Percentiles rank a stretch among this genome's conserved stretches.
Conservation (phyloP, 768 basidiomycete species). For the Lanmaoa rubissima region DNA sequence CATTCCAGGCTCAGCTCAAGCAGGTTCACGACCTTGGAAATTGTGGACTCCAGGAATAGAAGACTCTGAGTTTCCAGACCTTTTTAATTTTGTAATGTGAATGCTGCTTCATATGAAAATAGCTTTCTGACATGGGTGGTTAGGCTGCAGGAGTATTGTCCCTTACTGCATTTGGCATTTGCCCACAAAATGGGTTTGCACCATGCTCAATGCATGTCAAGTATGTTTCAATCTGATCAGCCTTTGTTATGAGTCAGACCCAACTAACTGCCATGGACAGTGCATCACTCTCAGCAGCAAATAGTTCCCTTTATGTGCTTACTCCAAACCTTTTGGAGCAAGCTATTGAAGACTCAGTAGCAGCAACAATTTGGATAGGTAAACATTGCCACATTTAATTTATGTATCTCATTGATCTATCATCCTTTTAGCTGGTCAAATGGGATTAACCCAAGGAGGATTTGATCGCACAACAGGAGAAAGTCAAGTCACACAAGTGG, state of each 20-base stretch:
- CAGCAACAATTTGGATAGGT: slow-evolving; percentile 13
- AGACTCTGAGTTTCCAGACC: not conserved
- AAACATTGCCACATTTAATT: not conserved
- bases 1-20: too few species aligned
- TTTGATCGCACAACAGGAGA: not conserved
- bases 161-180: not conserved
- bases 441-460: slow-evolving; percentile 5
- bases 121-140: accelerated
- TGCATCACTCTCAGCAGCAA: not conserved
- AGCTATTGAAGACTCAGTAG: not conserved
- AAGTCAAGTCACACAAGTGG: slow-evolving; percentile 6
- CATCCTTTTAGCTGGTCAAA: slow-evolving; percentile 5
- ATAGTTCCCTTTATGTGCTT: not conserved
- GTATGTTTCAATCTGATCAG: not conserved
- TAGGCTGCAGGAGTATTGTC: not conserved
- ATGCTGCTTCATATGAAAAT: too few species aligned
- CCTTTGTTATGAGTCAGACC: not conserved
- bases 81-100: not conserved
- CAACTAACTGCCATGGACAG: not conserved
- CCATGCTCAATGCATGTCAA: not conserved
- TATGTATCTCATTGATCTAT: not conserved
- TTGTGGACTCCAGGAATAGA: slow-evolving; percentile 1
- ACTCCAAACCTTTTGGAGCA: not conserved
- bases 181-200: not conserved
- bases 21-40: slow-evolving; percentile 11